Percentiles rank a stretch among this genome's conserved stretches.
These are phyloP conservation scores for Acmispon strigosus DNA, from an alignment of 306 rosid genomes.

Conservation along the genomic window DNA sequence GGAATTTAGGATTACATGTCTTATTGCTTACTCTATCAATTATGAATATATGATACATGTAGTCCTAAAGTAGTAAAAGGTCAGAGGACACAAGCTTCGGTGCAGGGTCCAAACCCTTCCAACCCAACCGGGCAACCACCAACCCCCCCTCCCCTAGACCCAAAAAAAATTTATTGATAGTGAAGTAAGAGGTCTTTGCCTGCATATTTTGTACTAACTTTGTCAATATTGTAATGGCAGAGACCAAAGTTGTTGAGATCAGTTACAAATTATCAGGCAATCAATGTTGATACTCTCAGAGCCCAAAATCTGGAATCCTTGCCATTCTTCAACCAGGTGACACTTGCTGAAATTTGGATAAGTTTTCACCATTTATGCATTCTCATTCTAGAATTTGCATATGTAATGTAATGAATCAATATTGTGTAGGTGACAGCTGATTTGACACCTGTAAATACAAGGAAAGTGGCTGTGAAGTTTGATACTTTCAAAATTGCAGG, in stretches of 20 bases:
- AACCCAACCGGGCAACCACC: too few species aligned
- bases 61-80: too few species aligned
- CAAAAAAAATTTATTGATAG: too few species aligned
- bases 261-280: constrained; percentile 67
- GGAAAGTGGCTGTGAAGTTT: constrained; percentile 82
- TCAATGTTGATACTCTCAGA: constrained; percentile 72
- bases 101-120: too few species aligned
- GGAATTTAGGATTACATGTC: background rate
- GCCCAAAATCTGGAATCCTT: constrained; percentile 93
- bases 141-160: too few species aligned
- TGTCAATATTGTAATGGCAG: constrained; percentile 35
- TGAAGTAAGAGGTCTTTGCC: too few species aligned
- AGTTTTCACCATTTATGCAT: background rate
- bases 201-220: background rate
- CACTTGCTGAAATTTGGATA: constrained; percentile 6
- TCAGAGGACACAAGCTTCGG: too few species aligned
- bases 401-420: background rate
- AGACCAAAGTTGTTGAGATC: constrained; percentile 85
- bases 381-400: constrained; percentile 1
- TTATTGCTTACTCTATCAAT: background rate
- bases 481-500: constrained; percentile 82
- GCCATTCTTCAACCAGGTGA: constrained; percentile 95
- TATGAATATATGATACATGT: background rate
- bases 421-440: constrained; percentile 78
- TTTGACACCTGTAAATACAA: constrained; percentile 77